Conservation (phyloP, 2,329 filamentous ascomycete genomes). For the Clonostachys solani region DNA sequence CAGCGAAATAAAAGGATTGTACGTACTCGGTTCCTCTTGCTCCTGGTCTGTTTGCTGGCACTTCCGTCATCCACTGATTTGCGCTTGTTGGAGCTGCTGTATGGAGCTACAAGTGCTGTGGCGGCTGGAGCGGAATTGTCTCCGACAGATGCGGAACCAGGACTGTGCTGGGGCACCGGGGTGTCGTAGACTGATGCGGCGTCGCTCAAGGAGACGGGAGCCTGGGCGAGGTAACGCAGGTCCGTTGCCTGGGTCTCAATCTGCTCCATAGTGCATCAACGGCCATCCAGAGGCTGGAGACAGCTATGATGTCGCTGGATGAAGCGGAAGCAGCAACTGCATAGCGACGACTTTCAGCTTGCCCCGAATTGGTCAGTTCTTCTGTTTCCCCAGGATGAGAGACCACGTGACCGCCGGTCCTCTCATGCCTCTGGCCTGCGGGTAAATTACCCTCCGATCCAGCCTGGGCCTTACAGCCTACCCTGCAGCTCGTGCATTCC, state of each 20-base stretch:
- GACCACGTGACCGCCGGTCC: too few species aligned
- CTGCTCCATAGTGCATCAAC: conserved; percentile 37
- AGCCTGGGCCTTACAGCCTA: too few species aligned
- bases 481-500: too few species aligned
- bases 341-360: too few species aligned
- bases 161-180: conserved; percentile 22
- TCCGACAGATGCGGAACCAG: conserved; percentile 36
- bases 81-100: conserved; percentile 22
- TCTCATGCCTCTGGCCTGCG: too few species aligned
- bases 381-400: too few species aligned
- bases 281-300: too few species aligned
- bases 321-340: conserved; percentile 1
- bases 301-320: not conserved
- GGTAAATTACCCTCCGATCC: too few species aligned
- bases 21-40: conserved; percentile 56
- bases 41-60: conserved; percentile 46
- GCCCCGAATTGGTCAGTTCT: too few species aligned
- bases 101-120: conserved; percentile 5
- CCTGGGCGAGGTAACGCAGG: conserved; percentile 44
- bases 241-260: conserved; percentile 50
- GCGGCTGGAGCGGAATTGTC: conserved; percentile 40
- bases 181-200: conserved; percentile 16
- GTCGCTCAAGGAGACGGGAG: conserved; percentile 19
- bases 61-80: conserved; percentile 33
- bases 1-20: not conserved